Conservation (phyloP, 352 stramenopile genomes). For the Hyaloperonospora arabidopsidis region DNA sequence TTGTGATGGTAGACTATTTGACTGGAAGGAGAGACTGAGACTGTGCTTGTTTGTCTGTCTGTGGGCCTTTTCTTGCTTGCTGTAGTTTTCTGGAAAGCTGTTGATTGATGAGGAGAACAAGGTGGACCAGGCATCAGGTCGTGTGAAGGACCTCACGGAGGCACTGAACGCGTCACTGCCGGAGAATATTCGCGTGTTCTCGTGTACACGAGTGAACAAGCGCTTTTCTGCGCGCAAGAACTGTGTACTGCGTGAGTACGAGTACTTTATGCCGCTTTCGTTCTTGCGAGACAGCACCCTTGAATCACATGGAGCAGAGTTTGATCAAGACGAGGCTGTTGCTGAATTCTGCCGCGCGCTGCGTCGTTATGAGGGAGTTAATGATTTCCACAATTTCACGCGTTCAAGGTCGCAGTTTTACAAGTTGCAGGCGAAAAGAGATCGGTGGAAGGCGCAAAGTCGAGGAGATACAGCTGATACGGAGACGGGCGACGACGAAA, state of each 20-base stretch:
- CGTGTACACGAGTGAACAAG: conserved; percentile 83
- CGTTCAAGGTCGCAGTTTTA: conserved; percentile 76
- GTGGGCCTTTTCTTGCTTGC: conserved; percentile 1
- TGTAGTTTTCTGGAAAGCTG: conserved; percentile 82
- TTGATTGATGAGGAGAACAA: conserved; percentile 69
- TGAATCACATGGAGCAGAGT: conserved; percentile 10
- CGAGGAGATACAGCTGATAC: conserved; percentile 7
- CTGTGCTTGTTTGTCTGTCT: background rate
- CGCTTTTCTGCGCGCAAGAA: conserved; percentile 84
- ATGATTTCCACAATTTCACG: conserved; percentile 90
- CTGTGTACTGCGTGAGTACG: conserved; percentile 84
- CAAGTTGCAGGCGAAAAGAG: conserved; percentile 47
- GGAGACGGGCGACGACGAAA: conserved; percentile 11
- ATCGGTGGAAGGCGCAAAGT: conserved; percentile 16
- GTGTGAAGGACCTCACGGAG: conserved; percentile 50
- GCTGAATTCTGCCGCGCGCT: conserved; percentile 44
- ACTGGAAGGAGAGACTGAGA: background rate
- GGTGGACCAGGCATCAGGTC: conserved; percentile 47
- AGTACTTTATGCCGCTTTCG: conserved; percentile 86
- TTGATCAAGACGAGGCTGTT: conserved; percentile 37
- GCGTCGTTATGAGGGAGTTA: conserved; percentile 72
- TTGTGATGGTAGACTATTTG: background rate
- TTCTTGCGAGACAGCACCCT: conserved; percentile 52
- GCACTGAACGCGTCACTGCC: conserved; percentile 76
- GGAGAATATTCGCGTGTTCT: conserved; percentile 80